Evolutionary conservation across 345 rosid genomes (phyloP).

Genomic region (Acer saccharum): DNA sequence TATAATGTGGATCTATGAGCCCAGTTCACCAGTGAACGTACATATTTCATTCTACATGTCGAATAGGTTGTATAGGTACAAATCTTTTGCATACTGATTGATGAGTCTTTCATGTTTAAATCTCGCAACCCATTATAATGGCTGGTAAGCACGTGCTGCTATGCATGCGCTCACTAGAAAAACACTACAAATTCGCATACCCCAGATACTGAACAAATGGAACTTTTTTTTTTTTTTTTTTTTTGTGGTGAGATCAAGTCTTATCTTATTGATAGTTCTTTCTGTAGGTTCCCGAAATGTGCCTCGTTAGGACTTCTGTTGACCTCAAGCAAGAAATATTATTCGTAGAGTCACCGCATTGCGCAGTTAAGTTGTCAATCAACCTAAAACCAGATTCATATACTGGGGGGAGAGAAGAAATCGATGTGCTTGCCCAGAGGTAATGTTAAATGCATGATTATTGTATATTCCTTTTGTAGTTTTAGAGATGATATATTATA

Average conservation of each 20-base stretch:
- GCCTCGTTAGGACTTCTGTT: constrained; percentile 65
- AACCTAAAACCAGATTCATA: constrained; percentile 46
- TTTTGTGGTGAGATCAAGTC: not conserved
- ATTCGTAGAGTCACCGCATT: constrained; percentile 59
- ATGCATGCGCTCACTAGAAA: not conserved
- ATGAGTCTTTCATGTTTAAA: not conserved
- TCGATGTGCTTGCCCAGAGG: constrained; percentile 50
- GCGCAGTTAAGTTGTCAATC: constrained; percentile 63
- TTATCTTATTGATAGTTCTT: constrained; percentile 22
- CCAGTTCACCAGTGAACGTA: not conserved
- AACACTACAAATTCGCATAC: not conserved
- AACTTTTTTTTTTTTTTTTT: not conserved
- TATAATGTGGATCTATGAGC: not conserved
- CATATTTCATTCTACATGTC: not conserved
- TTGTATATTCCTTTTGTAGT: not conserved
- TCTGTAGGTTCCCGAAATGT: constrained; percentile 87
- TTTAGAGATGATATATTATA: not conserved
- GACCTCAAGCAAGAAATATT: constrained; percentile 61
- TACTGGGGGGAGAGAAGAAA: constrained; percentile 44
- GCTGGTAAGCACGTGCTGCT: not conserved
- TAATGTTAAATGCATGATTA: constrained; percentile 19
- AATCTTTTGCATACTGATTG: not conserved
- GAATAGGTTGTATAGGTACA: not conserved
- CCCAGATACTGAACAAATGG: not conserved
- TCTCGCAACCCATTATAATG: not conserved